These are phyloP conservation scores for Melaleuca alternifolia DNA, from an alignment of 345 rosid species.

Conservation along the genomic window DNA sequence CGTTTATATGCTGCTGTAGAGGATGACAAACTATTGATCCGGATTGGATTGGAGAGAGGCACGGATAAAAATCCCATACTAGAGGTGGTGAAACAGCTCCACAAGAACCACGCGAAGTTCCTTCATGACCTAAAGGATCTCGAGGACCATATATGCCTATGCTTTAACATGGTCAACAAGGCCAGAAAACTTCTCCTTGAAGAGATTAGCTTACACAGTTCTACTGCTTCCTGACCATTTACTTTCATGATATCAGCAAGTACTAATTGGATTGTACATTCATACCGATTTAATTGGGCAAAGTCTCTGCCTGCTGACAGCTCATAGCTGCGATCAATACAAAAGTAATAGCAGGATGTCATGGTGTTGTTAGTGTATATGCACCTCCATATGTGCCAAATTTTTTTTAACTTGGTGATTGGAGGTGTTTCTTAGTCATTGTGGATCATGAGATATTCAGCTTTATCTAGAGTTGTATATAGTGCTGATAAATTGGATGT, in stretches of 20 bases:
- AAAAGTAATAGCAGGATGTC: neutral
- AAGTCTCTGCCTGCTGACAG: neutral
- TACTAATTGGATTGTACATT: neutral
- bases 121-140: conserved; percentile 39
- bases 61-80: conserved; percentile 30
- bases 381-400: neutral
- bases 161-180: conserved; percentile 49
- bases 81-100: conserved; percentile 44
- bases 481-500: neutral
- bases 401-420: neutral
- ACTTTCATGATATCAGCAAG: neutral
- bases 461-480: neutral
- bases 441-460: neutral
- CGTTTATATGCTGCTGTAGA: conserved; percentile 38
- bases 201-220: conserved; percentile 24
- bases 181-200: conserved; percentile 41
- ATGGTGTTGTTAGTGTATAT: neutral
- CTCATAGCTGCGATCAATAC: neutral
- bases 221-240: conserved; percentile 1
- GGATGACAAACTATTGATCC: conserved; percentile 35
- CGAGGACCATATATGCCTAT: conserved; percentile 52
- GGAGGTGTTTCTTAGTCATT: neutral
- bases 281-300: neutral
- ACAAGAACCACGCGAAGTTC: conserved; percentile 29
- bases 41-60: conserved; percentile 42